Percentiles rank a stretch among this genome's conserved stretches.
Conservation (phyloP, 2,329 filamentous ascomycete species). For the Biscogniauxia marginata region DNA sequence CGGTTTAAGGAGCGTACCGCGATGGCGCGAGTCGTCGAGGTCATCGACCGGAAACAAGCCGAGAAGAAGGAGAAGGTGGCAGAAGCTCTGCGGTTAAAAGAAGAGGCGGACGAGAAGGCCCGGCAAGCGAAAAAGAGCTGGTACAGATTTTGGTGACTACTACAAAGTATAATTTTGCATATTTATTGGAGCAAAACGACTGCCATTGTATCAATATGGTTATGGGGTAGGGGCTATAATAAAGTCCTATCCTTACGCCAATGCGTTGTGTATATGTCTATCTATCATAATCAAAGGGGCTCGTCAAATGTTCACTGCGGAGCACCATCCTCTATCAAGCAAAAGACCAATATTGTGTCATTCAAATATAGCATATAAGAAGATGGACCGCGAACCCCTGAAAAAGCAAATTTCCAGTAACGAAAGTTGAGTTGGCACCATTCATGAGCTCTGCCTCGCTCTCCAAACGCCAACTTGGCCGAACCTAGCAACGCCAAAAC, state of each 20-base stretch:
- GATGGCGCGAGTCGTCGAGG: slow-evolving; percentile 82
- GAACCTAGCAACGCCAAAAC: neutral
- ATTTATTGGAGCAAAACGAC: slow-evolving; percentile 1
- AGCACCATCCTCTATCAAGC: neutral
- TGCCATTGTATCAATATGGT: slow-evolving; percentile 11
- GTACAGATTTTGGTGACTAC: slow-evolving; percentile 56
- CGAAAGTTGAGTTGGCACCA: neutral
- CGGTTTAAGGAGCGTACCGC: slow-evolving; percentile 73
- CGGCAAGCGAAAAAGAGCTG: slow-evolving; percentile 41
- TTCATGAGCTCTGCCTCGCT: neutral
- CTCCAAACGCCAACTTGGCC: neutral
- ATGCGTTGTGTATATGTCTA: slow-evolving; percentile 7
- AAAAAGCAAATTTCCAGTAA: neutral
- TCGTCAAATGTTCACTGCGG: neutral
- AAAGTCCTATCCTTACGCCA: slow-evolving; percentile 10
- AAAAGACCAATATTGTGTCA: neutral
- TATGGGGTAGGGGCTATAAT: slow-evolving; percentile 17
- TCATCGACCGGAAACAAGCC: slow-evolving; percentile 71
- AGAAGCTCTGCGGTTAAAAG: slow-evolving; percentile 40
- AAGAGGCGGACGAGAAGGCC: slow-evolving; percentile 43
- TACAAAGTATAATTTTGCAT: slow-evolving; percentile 3
- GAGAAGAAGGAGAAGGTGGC: slow-evolving; percentile 51
- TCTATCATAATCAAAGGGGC: slow-evolving; percentile 2
- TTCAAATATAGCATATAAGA: neutral
- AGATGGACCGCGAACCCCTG: neutral